Conservation (phyloP, 345 rosid genomes). For the Luvunga scandens region DNA sequence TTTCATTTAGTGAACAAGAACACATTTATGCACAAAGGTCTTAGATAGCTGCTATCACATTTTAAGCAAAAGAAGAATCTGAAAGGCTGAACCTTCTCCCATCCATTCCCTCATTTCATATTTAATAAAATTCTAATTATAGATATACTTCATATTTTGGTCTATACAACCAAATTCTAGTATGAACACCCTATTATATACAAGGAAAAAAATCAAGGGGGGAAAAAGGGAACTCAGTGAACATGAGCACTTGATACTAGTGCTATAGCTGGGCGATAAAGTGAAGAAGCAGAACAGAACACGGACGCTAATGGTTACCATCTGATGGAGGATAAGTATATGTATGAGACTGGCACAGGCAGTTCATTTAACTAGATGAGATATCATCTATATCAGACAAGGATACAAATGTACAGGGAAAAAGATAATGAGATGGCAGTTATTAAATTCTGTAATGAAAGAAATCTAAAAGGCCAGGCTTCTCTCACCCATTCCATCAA, state of each 20-base stretch:
- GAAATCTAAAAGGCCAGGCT: neutral
- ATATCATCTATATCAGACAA: neutral
- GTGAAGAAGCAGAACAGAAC: neutral
- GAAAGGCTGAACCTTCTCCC: neutral
- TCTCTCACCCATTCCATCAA: neutral
- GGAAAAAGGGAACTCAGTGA: neutral
- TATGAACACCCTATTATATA: neutral
- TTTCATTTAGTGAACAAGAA: neutral
- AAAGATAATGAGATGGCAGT: no score
- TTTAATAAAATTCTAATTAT: neutral
- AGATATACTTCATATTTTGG: neutral
- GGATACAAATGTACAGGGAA: neutral
- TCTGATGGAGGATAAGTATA: neutral
- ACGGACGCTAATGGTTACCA: neutral
- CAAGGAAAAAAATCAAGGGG: neutral
- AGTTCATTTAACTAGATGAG: neutral
- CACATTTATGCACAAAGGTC: conserved; percentile 1
- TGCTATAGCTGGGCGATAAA: neutral
- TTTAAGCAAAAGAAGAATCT: neutral
- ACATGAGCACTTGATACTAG: neutral
- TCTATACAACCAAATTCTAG: conserved; percentile 3
- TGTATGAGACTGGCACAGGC: neutral
- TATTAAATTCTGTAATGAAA: neutral
- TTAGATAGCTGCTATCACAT: neutral
- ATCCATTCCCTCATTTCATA: neutral